Conservation (phyloP, 257 asterid species). For the Solanum pimpinellifolium region DNA sequence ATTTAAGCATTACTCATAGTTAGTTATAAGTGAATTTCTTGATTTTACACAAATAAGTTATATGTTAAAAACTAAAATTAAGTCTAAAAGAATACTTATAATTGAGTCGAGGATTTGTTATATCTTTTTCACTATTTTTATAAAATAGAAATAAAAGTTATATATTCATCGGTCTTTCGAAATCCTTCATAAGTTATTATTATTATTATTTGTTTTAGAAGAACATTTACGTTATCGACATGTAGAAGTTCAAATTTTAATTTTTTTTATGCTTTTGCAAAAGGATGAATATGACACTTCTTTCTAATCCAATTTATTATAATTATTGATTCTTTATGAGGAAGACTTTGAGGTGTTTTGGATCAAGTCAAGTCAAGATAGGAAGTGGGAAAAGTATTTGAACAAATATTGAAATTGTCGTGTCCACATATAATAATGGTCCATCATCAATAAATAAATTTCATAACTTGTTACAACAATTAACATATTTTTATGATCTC, state of each 20-base stretch:
- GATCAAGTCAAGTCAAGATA: background rate
- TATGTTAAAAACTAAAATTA: background rate
- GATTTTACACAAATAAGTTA: background rate
- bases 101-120: too few relatives aligned
- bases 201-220: too few relatives aligned
- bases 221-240: too few relatives aligned
- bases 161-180: too few relatives aligned
- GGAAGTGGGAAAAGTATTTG: background rate
- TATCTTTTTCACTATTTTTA: too few relatives aligned
- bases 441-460: background rate
- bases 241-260: too few relatives aligned
- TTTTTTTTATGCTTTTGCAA: background rate
- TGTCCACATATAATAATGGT: background rate
- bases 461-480: background rate
- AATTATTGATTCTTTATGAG: background rate
- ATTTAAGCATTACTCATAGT: background rate
- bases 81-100: too few relatives aligned
- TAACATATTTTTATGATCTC: background rate
- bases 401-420: background rate
- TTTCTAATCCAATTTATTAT: background rate
- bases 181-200: too few relatives aligned
- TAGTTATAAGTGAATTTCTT: background rate
- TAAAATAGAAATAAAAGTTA: too few relatives aligned
- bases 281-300: background rate
- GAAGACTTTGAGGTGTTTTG: background rate